Conservation (phyloP, 2,329 filamentous ascomycete genomes). For the Cladosporium sp. region DNA sequence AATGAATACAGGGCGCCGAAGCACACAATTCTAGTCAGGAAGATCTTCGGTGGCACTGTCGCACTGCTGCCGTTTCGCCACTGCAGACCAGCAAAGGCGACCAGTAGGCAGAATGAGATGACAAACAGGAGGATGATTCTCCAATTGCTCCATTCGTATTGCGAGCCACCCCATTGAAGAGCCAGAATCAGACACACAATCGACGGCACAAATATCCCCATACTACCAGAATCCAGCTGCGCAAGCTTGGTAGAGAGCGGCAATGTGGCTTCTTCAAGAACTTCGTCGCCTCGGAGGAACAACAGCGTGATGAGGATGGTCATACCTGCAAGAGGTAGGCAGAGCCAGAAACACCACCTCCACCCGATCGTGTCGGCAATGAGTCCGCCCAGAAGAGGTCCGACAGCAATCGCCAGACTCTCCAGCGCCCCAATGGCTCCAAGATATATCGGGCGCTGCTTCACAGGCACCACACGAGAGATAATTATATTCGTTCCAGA, state of each 20-base stretch:
- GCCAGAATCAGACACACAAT: constrained; percentile 39
- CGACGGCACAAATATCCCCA: constrained; percentile 28
- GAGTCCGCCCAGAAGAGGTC: constrained; percentile 36
- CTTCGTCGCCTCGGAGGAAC: background rate
- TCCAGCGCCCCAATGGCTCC: constrained; percentile 9
- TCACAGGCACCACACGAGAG: constrained; percentile 26
- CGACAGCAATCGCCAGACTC: constrained; percentile 34
- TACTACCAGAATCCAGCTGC: no score
- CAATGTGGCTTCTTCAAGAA: background rate
- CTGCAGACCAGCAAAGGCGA: background rate
- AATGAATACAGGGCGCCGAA: constrained; percentile 40
- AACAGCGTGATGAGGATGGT: constrained; percentile 12
- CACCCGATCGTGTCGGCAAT: constrained; percentile 35
- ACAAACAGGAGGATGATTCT: constrained; percentile 46
- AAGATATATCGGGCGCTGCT: constrained; percentile 31
- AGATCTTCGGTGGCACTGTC: constrained; percentile 11
- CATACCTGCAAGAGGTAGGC: constrained; percentile 43
- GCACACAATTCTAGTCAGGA: constrained; percentile 43
- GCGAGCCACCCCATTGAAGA: constrained; percentile 45
- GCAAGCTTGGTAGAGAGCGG: constrained; percentile 27
- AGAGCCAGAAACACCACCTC: constrained; percentile 48
- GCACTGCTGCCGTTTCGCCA: background rate
- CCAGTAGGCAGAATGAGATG: constrained; percentile 17
- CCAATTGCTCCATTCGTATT: constrained; percentile 41
- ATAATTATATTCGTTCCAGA: constrained; percentile 34